Evolutionary conservation across 306 rosid species (phyloP).

Genomic region (Quercus berberidifolia): DNA sequence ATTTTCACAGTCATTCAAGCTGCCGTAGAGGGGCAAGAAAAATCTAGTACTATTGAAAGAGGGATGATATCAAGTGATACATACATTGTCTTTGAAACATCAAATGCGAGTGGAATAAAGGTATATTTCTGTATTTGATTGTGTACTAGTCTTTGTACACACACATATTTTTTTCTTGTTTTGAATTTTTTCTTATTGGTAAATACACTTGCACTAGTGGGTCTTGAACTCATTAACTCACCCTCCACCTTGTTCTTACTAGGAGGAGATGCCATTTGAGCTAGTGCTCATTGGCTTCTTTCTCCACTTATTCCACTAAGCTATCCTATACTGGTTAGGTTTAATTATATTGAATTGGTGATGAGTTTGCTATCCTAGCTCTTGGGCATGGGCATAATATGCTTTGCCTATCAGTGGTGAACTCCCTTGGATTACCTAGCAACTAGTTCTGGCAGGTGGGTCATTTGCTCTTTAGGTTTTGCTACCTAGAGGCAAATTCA

Average conservation of each 20-base stretch:
- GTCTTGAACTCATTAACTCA: too few relatives aligned
- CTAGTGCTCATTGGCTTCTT: too few relatives aligned
- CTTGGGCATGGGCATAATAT: too few relatives aligned
- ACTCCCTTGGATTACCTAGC: too few relatives aligned
- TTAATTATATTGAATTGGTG: slow-evolving; percentile 10
- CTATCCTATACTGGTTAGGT: slow-evolving; percentile 5
- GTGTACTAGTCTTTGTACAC: background rate
- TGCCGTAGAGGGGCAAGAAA: slow-evolving; percentile 65
- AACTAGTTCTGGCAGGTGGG: too few relatives aligned
- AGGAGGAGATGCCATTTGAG: too few relatives aligned
- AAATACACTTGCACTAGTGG: too few relatives aligned
- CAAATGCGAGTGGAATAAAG: slow-evolving; percentile 91
- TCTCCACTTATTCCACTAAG: background rate
- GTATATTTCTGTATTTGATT: slow-evolving; percentile 34
- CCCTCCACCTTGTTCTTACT: too few relatives aligned
- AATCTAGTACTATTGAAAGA: slow-evolving; percentile 56
- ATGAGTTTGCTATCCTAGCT: background rate
- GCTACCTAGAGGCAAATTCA: too few relatives aligned
- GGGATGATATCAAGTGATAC: slow-evolving; percentile 89
- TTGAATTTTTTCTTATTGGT: background rate
- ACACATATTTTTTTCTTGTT: background rate
- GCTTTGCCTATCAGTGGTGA: too few relatives aligned
- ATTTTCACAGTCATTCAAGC: slow-evolving; percentile 76
- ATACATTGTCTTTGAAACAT: slow-evolving; percentile 72
- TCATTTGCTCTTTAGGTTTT: too few relatives aligned